Evolutionary conservation across 176 grass and related monocot genomes (phyloP).

Genomic region (Aegilops sharonensis): DNA sequence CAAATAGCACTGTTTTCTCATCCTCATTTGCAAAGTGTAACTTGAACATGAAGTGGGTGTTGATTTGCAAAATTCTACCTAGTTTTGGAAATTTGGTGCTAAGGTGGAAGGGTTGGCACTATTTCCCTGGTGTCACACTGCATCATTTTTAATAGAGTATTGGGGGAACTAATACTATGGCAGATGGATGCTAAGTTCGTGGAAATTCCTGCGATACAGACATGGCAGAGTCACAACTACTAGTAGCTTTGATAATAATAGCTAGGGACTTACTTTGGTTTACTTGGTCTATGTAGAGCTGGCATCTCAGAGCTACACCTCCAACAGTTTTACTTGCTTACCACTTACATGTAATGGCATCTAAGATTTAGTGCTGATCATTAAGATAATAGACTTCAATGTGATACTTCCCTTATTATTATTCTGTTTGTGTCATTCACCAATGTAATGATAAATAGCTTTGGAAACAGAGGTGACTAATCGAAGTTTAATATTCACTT

Average conservation of each 20-base stretch:
- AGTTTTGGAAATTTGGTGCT: neutral
- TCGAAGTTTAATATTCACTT: slow-evolving; percentile 7
- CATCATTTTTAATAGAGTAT: neutral
- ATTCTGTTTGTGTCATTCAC: neutral
- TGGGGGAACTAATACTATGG: neutral
- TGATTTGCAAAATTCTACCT: neutral
- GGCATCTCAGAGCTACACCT: neutral
- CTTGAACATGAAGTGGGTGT: neutral
- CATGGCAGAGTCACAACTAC: neutral
- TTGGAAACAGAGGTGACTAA: neutral
- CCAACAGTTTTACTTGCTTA: neutral
- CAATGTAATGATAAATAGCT: neutral
- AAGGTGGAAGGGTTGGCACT: neutral
- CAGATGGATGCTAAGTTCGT: neutral
- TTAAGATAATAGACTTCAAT: neutral
- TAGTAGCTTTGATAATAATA: neutral
- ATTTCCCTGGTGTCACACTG: neutral
- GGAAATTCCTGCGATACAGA: neutral
- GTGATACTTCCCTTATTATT: neutral
- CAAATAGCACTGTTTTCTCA: neutral
- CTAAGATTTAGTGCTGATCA: neutral
- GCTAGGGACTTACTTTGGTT: neutral
- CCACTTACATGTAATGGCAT: neutral
- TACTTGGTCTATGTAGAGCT: neutral
- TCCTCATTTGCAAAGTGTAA: neutral